phyloP scores from a whole-genome alignment of 108 stramenopile genomes.

The Conticribra weissflogii region DNA sequence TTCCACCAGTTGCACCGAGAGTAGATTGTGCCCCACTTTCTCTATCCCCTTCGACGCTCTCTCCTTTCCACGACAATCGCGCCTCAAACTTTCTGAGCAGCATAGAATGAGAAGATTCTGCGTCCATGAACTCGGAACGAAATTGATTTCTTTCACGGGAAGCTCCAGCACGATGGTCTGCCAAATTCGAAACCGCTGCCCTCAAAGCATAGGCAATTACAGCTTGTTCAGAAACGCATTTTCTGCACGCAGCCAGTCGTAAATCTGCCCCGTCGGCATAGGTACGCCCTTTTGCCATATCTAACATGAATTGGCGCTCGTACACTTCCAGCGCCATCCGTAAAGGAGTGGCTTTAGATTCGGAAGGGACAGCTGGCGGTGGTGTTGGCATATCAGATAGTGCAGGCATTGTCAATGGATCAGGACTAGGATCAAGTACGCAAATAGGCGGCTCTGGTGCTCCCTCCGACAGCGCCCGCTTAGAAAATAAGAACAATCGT shows the following conservation, averaged over 20 bases:
- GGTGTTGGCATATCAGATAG: constrained; percentile 51
- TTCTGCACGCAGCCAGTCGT: constrained; percentile 64
- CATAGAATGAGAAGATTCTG: constrained; percentile 50
- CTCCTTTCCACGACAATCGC: constrained; percentile 14
- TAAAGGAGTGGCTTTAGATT: constrained; percentile 52
- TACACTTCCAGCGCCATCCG: constrained; percentile 79
- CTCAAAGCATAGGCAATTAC: constrained; percentile 79
- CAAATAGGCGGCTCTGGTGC: constrained; percentile 76
- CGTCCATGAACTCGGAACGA: constrained; percentile 56
- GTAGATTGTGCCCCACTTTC: constrained; percentile 8
- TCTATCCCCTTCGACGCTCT: neutral
- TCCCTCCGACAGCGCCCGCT: constrained; percentile 74
- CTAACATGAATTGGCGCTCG: constrained; percentile 78
- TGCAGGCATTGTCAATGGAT: constrained; percentile 32
- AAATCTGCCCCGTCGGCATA: constrained; percentile 82
- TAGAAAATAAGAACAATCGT: constrained; percentile 81
- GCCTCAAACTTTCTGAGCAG: constrained; percentile 69
- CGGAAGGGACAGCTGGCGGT: constrained; percentile 40
- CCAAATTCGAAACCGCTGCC: constrained; percentile 85
- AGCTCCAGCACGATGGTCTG: constrained; percentile 78
- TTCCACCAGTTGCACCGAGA: constrained; percentile 16
- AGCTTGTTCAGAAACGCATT: constrained; percentile 81
- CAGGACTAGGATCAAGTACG: constrained; percentile 66
- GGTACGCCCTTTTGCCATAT: constrained; percentile 70
- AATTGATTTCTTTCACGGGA: constrained; percentile 72